These are phyloP conservation scores for Tuber brumale DNA, from an alignment of 495 filamentous ascomycete genomes.

Conservation along the genomic window DNA sequence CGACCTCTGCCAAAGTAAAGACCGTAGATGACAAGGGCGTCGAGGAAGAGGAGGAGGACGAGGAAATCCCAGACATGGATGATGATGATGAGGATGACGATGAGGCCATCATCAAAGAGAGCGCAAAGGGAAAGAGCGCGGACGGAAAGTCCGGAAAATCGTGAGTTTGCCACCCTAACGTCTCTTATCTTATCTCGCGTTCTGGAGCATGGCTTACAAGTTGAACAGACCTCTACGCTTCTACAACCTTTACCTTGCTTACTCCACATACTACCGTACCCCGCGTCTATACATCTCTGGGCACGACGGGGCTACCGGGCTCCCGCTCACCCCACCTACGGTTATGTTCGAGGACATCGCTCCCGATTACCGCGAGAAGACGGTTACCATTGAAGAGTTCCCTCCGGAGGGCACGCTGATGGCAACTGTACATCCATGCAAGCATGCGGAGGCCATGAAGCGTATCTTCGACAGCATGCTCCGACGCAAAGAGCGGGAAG, in stretches of 20 bases:
- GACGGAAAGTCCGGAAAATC: constrained; percentile 47
- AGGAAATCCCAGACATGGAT: constrained; percentile 96
- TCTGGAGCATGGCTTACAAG: constrained; percentile 6
- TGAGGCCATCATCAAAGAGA: constrained; percentile 88
- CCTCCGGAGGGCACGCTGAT: constrained; percentile 68
- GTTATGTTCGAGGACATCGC: constrained; percentile 99
- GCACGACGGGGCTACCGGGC: constrained; percentile 60
- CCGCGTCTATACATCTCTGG: constrained; percentile 93
- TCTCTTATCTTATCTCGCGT: constrained; percentile 15
- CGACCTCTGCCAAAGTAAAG: constrained; percentile 56
- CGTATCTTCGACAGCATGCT: constrained; percentile 91
- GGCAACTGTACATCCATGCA: constrained; percentile 88
- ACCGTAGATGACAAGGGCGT: constrained; percentile 71
- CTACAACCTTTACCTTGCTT: constrained; percentile 97
- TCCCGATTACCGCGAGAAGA: constrained; percentile 99
- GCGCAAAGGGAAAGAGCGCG: constrained; percentile 47
- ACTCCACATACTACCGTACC: constrained; percentile 92
- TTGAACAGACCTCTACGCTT: constrained; percentile 66
- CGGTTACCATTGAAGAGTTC: constrained; percentile 96
- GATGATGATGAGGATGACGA: constrained; percentile 95
- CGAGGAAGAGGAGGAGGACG: constrained; percentile 65
- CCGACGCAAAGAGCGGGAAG: constrained; percentile 65
- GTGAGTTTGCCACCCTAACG: constrained; percentile 49
- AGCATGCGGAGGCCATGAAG: constrained; percentile 97
- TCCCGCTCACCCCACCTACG: constrained; percentile 75